These are phyloP conservation scores for Marasmius tenuissimus DNA, from an alignment of 1,284 basidiomycete species.

Conservation along the genomic window DNA sequence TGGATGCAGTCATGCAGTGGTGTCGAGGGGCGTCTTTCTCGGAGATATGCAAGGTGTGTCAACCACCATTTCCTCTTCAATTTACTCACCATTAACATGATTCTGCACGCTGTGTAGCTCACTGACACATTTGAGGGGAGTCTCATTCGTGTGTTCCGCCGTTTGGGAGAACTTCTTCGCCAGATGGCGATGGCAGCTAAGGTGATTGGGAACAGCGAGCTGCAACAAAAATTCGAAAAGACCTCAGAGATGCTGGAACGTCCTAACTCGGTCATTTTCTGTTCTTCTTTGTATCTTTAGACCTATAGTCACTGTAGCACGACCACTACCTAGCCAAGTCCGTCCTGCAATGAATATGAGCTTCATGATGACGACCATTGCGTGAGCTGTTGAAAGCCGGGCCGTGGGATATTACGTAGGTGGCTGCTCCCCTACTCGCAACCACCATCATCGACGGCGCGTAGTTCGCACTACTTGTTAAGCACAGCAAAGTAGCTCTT, in stretches of 20 bases:
- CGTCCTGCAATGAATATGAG: too few species aligned
- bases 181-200: constrained; percentile 96
- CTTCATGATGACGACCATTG: too few species aligned
- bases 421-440: neutral
- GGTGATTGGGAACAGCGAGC: constrained; percentile 93
- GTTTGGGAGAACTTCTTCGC: constrained; percentile 90
- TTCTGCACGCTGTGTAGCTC: constrained; percentile 47
- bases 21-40: constrained; percentile 96
- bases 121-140: constrained; percentile 98
- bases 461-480: neutral
- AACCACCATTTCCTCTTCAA: constrained; percentile 16
- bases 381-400: too few species aligned
- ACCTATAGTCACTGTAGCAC: neutral
- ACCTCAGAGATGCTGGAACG: constrained; percentile 88
- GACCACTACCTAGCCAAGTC: neutral
- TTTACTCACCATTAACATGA: neutral
- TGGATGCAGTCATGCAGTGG: constrained; percentile 98
- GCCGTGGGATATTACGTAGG: constrained; percentile 24
- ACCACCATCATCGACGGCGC: neutral
- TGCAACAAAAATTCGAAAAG: constrained; percentile 90
- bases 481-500: neutral
- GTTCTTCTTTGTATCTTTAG: constrained; percentile 79
- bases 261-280: constrained; percentile 93
- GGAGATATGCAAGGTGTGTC: constrained; percentile 88
- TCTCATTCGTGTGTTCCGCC: constrained; percentile 90